A percentile compares a stretch with the other conserved stretches of the same genome.
Conservation (phyloP, 2,329 filamentous ascomycete genomes). For the Aureobasidium melanogenum region DNA sequence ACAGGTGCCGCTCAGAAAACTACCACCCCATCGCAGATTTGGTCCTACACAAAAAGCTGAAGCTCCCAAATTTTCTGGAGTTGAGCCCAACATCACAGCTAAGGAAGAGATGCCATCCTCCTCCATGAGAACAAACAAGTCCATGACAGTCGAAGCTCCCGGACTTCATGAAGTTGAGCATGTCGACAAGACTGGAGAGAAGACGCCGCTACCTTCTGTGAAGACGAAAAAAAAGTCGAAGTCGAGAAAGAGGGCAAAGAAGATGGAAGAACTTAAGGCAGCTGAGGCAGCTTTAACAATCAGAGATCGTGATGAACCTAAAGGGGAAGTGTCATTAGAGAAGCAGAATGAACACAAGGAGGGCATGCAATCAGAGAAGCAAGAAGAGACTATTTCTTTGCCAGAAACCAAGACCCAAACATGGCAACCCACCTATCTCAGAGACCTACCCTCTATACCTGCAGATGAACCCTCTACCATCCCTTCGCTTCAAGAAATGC, state of each 20-base stretch:
- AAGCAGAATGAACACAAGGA: background rate
- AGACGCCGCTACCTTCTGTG: no score
- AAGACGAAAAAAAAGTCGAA: background rate
- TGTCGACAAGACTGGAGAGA: no score
- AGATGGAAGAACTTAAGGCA: background rate
- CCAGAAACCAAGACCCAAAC: background rate
- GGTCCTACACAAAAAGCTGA: slow-evolving; percentile 11
- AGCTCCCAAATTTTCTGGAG: slow-evolving; percentile 10
- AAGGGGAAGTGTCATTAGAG: background rate
- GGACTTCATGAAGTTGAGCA: no score
- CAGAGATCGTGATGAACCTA: background rate
- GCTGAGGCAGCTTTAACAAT: background rate
- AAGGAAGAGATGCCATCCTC: background rate
- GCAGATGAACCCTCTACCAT: slow-evolving; percentile 15
- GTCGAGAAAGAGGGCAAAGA: background rate
- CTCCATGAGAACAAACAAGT: background rate
- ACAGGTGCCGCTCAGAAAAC: background rate
- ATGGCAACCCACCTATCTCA: slow-evolving; percentile 32
- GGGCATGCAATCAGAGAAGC: no score
- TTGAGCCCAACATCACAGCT: background rate
- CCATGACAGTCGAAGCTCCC: no score
- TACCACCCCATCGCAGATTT: background rate
- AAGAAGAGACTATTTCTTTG: background rate
- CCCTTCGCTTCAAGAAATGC: slow-evolving; percentile 18
- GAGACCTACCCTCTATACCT: slow-evolving; percentile 21